Conservation (phyloP, 441 rosid species). For the Aleurites moluccanus region DNA sequence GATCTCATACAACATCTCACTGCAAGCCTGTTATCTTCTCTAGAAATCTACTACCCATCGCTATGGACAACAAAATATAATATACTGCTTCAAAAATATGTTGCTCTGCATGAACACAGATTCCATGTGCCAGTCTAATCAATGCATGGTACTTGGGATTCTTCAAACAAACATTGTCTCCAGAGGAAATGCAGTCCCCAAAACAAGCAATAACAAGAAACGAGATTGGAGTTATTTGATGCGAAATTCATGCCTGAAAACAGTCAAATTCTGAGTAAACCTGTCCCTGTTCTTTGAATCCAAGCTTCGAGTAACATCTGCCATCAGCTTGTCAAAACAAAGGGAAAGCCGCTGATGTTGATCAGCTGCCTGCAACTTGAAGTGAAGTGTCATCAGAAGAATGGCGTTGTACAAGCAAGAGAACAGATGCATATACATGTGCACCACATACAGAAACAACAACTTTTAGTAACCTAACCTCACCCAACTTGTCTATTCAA, state of each 20-base stretch:
- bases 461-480: background rate
- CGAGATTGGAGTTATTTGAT: constrained; percentile 45
- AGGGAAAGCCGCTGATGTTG: constrained; percentile 80
- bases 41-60: constrained; percentile 9
- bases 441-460: background rate
- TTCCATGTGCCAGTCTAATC: background rate
- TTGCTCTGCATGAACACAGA: background rate
- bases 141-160: constrained; percentile 13
- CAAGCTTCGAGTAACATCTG: constrained; percentile 78
- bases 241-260: constrained; percentile 90
- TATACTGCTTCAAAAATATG: background rate
- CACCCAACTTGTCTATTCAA: background rate
- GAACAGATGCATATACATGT: background rate
- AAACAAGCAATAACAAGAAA: constrained; percentile 7
- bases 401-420: background rate
- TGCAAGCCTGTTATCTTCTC: constrained; percentile 11
- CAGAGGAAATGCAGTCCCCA: constrained; percentile 29
- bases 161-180: constrained; percentile 33
- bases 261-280: constrained; percentile 86
- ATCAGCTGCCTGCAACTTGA: constrained; percentile 72
- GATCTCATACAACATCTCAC: constrained; percentile 4
- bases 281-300: constrained; percentile 97
- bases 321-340: constrained; percentile 92
- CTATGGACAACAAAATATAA: background rate
- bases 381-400: constrained; percentile 20